These are phyloP conservation scores for Paracoccidioides brasiliensis DNA, from an alignment of 2,329 filamentous ascomycete genomes.

Conservation along the genomic window DNA sequence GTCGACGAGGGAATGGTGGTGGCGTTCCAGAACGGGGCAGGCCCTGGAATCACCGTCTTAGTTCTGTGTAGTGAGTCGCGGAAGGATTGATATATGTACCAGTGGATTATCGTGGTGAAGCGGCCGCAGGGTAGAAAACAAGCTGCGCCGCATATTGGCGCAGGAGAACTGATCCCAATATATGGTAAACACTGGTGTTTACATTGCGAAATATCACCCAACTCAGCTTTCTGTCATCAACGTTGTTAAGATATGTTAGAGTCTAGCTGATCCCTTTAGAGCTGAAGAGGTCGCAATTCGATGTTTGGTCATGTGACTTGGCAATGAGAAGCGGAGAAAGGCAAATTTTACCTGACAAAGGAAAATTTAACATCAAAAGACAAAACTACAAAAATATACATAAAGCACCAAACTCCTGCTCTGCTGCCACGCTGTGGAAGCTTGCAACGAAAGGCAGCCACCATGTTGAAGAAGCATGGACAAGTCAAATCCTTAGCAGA, in stretches of 20 bases:
- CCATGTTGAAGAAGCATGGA: constrained; percentile 37
- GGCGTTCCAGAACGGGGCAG: constrained; percentile 63
- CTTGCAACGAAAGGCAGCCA: background rate
- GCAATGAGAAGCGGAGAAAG: background rate
- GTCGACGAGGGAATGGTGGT: constrained; percentile 57
- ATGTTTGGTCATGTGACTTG: constrained; percentile 3
- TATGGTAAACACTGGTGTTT: background rate
- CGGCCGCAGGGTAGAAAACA: constrained; percentile 43
- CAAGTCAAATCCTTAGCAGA: constrained; percentile 41
- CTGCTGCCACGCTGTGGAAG: constrained; percentile 5
- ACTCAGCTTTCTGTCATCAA: constrained; percentile 6
- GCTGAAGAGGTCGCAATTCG: background rate
- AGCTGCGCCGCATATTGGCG: constrained; percentile 26
- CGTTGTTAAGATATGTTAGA: background rate
- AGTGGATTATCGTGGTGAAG: constrained; percentile 77
- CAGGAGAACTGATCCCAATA: background rate
- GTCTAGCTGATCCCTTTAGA: background rate
- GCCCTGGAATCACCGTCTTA: constrained; percentile 43
- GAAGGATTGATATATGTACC: constrained; percentile 35
- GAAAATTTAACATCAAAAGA: background rate
- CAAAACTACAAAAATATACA: constrained; percentile 13
- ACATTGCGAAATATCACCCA: background rate
- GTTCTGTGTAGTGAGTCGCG: background rate
- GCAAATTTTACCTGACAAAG: constrained; percentile 7
- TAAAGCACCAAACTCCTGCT: background rate